Conservation (phyloP, 768 basidiomycete species). For the Plicaturopsis crispa region DNA sequence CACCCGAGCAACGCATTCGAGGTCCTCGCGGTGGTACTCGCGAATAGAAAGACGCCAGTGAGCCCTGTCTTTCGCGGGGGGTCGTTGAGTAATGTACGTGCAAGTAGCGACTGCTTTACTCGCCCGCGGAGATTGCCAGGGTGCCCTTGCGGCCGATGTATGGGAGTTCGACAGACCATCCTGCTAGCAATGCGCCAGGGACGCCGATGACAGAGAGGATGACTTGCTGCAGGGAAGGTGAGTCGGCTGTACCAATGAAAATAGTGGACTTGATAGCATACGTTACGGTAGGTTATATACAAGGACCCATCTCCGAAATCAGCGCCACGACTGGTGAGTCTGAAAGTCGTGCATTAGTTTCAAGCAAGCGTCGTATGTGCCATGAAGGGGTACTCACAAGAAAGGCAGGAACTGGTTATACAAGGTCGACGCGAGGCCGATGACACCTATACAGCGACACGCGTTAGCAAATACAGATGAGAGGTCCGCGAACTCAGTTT, state of each 20-base stretch:
- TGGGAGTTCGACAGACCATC: constrained; percentile 61
- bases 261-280: constrained; percentile 17
- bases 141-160: constrained; percentile 61
- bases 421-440: constrained; percentile 72
- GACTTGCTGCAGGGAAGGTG: constrained; percentile 40
- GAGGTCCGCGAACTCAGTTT: not conserved
- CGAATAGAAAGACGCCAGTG: constrained; percentile 71
- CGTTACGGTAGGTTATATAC: constrained; percentile 71
- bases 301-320: constrained; percentile 63
- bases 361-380: too few relatives aligned
- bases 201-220: constrained; percentile 63
- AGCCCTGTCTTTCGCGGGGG: constrained; percentile 44
- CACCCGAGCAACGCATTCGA: constrained; percentile 66
- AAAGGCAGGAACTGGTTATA: constrained; percentile 50
- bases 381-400: constrained; percentile 34
- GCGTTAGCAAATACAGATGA: constrained; percentile 1
- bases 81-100: constrained; percentile 34
- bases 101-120: constrained; percentile 21
- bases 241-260: not conserved
- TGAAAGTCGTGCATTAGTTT: constrained; percentile 16
- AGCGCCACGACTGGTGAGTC: constrained; percentile 58
- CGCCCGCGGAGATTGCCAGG: constrained; percentile 54
- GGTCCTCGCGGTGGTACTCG: constrained; percentile 64
- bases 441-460: constrained; percentile 49
- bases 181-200: constrained; percentile 66